phyloP scores from a whole-genome alignment of 179 eudicot genomes.

The Actinidia polygama region DNA sequence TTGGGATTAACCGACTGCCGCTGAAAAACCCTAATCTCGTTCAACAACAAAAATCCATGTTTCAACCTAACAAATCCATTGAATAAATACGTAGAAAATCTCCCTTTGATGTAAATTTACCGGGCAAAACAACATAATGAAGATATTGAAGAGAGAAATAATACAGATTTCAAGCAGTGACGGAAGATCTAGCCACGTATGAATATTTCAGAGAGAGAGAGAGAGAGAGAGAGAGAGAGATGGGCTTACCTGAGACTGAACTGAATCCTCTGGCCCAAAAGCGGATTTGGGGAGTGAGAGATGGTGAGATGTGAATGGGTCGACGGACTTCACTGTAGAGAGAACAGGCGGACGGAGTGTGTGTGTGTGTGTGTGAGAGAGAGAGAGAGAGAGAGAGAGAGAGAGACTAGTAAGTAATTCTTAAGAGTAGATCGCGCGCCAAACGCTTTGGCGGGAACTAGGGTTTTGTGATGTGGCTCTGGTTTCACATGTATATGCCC shows the following conservation, averaged over 20 bases:
- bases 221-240: not conserved
- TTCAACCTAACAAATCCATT: not conserved
- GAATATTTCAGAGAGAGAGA: not conserved
- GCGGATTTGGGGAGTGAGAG: not conserved
- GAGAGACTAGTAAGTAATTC: no score
- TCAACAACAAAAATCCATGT: not conserved
- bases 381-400: not conserved
- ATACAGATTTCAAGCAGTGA: not conserved
- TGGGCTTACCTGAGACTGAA: conserved; percentile 13
- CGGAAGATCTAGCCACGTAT: not conserved
- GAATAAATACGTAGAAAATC: not conserved
- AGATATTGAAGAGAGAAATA: not conserved
- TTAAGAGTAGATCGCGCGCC: conserved; percentile 13
- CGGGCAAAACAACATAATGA: not conserved
- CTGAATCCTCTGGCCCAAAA: not conserved
- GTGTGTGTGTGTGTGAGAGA: no score
- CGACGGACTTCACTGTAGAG: not conserved
- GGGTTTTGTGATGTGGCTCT: not conserved
- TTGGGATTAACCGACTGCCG: not conserved
- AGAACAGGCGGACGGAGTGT: not conserved
- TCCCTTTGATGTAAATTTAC: no score
- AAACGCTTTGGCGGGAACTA: conserved; percentile 17
- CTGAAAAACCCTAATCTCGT: not conserved
- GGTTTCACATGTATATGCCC: no score
- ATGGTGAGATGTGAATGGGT: not conserved